Conservation (phyloP, 805 yeast genomes). For the Komagataella pastoris region DNA sequence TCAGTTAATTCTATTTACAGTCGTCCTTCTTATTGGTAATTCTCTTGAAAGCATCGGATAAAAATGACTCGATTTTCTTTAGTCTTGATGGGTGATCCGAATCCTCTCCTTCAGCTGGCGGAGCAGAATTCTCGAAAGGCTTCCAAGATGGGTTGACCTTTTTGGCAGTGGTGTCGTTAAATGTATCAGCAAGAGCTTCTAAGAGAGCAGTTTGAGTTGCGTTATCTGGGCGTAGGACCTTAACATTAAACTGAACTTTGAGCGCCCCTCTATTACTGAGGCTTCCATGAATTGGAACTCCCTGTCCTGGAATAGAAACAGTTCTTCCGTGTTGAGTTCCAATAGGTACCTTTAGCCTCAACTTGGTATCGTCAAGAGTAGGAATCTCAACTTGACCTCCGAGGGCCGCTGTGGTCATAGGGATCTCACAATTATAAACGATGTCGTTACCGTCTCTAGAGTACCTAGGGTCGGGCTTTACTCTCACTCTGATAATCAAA, state of each 20-base stretch:
- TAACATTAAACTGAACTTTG: conserved; percentile 60
- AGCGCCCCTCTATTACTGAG: conserved; percentile 58
- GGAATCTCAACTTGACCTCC: conserved; percentile 92
- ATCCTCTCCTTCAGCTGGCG: conserved; percentile 3
- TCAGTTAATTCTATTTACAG: not conserved
- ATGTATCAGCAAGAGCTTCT: conserved; percentile 90
- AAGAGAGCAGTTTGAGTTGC: conserved; percentile 80
- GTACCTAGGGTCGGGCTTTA: conserved; percentile 62
- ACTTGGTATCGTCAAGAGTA: conserved; percentile 59
- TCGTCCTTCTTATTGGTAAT: conserved; percentile 12
- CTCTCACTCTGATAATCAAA: conserved; percentile 68
- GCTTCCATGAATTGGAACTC: conserved; percentile 51
- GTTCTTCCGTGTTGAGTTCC: conserved; percentile 74
- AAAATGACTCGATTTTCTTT: conserved; percentile 43
- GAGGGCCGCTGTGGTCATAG: conserved; percentile 91
- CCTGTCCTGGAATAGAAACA: conserved; percentile 72
- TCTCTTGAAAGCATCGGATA: conserved; percentile 44
- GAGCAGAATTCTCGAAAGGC: conserved; percentile 15
- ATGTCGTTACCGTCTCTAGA: conserved; percentile 55
- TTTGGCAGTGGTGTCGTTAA: conserved; percentile 68
- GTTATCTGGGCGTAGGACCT: conserved; percentile 60
- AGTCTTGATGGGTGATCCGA: conserved; percentile 33
- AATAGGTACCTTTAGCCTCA: conserved; percentile 68
- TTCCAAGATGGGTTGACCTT: conserved; percentile 42
- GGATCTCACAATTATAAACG: conserved; percentile 50